phyloP scores from a whole-genome alignment of 148 eudicot species.

The Rhododendron vialii region DNA sequence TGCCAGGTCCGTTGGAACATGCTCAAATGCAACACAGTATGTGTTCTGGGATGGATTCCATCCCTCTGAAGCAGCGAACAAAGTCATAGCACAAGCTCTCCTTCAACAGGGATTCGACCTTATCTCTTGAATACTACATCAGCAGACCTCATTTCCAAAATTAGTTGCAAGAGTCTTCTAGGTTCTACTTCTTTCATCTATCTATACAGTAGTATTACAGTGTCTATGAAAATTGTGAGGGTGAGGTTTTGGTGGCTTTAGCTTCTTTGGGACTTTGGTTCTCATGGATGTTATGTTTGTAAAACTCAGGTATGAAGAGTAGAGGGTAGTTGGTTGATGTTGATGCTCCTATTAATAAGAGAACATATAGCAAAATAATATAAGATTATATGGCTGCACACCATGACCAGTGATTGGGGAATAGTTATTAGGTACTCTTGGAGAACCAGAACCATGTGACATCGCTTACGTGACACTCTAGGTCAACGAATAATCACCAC shows the following conservation, averaged over 20 bases:
- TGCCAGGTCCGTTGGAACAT: constrained; percentile 64
- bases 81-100: constrained; percentile 51
- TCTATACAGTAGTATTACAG: background rate
- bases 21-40: constrained; percentile 73
- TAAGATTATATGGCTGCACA: background rate
- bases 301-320: background rate
- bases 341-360: background rate
- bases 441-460: background rate
- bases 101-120: constrained; percentile 66
- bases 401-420: background rate
- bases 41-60: constrained; percentile 93
- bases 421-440: too few relatives aligned
- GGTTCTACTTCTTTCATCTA: constrained; percentile 11
- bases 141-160: background rate
- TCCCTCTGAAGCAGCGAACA: constrained; percentile 81
- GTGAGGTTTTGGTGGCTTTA: background rate
- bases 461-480: too few relatives aligned
- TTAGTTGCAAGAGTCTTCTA: background rate
- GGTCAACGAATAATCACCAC: background rate
- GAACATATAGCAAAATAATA: background rate
- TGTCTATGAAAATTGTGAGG: background rate
- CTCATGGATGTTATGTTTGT: background rate
- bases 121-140: constrained; percentile 31
- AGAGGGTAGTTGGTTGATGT: background rate
- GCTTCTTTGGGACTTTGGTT: background rate